Base-by-base conservation (phyloP, 495 filamentous ascomycete genomes). In the Aspergillus saccharolyticus region DNA sequence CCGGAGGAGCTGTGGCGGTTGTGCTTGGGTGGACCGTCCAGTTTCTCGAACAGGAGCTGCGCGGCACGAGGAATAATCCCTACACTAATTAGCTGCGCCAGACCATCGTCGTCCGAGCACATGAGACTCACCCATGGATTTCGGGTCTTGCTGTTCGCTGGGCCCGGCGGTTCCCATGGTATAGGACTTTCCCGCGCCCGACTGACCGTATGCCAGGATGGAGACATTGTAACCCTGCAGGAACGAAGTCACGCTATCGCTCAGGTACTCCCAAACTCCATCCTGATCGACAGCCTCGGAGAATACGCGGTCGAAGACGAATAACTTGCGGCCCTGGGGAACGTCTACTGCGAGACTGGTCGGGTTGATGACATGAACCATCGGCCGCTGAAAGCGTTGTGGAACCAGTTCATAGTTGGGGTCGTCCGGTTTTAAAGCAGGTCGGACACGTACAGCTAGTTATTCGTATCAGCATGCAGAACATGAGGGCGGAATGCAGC, bases 111-210 rank as follows among this genome's bases (percentile, higher is more conserved):
- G 10, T 19, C 2, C 18, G 47, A 28, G 25, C 21, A 15, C 20
- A 10, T 7, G 2, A 43, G n/a, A 70, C 66, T 56, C 78, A 96
- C 91, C 93, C 89, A 91, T 96, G 0, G 83, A 73, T 14, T 87
- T 80, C 46, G 80, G 53, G 64, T 92, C 78, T n/a, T 76, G 79
- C 65, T 96, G 89, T 66, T 96, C 93, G 18, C 68, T 74, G 8
- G 95, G 92, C 3, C 92, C 90, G 3, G 94, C 89, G 1, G 94
- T 99, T 43, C 94, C 94, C 94, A 99, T 99, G 0, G 94, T 99
- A 69, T 97, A 97, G 1, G 94, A 99, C 74, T 99, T 99, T 64
- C 94, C 94, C n/a, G 94, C 91, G 42, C 94, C 94, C n/a, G 94
- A 99, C 77, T 99, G 94, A 63, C 94, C 94, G 64, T 99, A 99